Conservation (phyloP, 1,139 yeast genomes). For the Hemisphaericaspora xylofermentans region DNA sequence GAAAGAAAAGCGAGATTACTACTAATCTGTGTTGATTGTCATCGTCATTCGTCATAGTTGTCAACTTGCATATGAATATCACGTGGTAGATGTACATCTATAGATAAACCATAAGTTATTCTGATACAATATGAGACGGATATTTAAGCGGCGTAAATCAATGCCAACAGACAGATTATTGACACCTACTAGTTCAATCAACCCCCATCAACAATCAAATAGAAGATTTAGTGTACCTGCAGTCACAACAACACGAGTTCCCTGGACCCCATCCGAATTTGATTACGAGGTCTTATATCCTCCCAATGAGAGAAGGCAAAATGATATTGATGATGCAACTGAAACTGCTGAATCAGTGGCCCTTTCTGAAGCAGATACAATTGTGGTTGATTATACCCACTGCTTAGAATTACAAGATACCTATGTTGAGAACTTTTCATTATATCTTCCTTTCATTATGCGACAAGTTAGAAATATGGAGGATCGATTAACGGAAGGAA, state of each 20-base stretch:
- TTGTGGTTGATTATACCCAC: constrained; percentile 19
- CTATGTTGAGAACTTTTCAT: constrained; percentile 37
- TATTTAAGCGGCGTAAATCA: constrained; percentile 10
- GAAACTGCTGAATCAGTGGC: constrained; percentile 11
- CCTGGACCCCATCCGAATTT: not conserved
- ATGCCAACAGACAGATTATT: constrained; percentile 1
- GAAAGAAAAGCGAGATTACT: too few species aligned
- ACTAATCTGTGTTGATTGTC: too few species aligned
- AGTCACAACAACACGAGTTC: not conserved
- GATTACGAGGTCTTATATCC: constrained; percentile 1
- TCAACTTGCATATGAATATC: too few species aligned
- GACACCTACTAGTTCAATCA: not conserved
- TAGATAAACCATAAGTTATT: too few species aligned
- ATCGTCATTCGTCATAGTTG: too few species aligned
- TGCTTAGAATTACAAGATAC: constrained; percentile 37
- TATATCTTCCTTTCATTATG: constrained; percentile 38
- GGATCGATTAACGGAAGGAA: constrained; percentile 3
- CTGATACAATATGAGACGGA: not conserved
- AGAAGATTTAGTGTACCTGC: constrained; percentile 7
- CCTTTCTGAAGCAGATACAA: constrained; percentile 28
- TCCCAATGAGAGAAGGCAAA: not conserved
- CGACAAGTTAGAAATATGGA: constrained; percentile 25
- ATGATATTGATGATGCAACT: not conserved
- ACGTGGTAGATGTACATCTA: too few species aligned
- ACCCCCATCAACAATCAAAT: not conserved